Evolutionary conservation across 306 rosid genomes (phyloP), one percentile per base, ranked within the genome.

Genomic region (Lablab purpureus): DNA sequence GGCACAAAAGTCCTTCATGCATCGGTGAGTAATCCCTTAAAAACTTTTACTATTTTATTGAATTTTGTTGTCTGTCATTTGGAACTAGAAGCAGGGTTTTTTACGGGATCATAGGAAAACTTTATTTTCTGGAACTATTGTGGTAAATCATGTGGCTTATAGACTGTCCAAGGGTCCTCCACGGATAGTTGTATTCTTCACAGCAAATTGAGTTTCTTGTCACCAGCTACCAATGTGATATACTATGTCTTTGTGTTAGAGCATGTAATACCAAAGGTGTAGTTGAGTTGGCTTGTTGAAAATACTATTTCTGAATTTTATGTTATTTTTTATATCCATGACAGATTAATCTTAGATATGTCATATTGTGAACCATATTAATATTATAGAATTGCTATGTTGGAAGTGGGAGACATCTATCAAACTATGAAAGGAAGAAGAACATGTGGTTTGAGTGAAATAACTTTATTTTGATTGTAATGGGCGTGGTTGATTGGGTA

Each of bases 1-100:
- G 83, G 99, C 99, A 30, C 93, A 95, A 67, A 95, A 90, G 82
- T 95, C 99, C 84, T 93, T 95, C 77, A 95, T 95, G 99, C 99
- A 95, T 79, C 83, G 99, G 99, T 93, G 67, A 73, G 95, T 78
- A 40, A 67, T 77, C 79, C 85, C 21, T 62, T 36, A 25, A 67
- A 66, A 75, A 37, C 19, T 84, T 54, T 78, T 63, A 64, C 60
- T 56, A 41, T 34, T 71, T 71, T 64, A 23, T 74, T 60, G 30
- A 55, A 60, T 64, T 58, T 56, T 58, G 21, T 84, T 15, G n/a
- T 43, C 70, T 52, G 56, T 82, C 51, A 37, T 75, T 56, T 63
- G 71, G 58, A 83, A 71, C 76, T 52, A 64, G 70, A 62, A 64
- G 70, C 51, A 43, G 18, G 73, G 46, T 76, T 59, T 65, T 71